Evolutionary conservation across 2,329 filamentous ascomycete genomes (phyloP).

Genomic region (Chrysoporthe austroafricana): DNA sequence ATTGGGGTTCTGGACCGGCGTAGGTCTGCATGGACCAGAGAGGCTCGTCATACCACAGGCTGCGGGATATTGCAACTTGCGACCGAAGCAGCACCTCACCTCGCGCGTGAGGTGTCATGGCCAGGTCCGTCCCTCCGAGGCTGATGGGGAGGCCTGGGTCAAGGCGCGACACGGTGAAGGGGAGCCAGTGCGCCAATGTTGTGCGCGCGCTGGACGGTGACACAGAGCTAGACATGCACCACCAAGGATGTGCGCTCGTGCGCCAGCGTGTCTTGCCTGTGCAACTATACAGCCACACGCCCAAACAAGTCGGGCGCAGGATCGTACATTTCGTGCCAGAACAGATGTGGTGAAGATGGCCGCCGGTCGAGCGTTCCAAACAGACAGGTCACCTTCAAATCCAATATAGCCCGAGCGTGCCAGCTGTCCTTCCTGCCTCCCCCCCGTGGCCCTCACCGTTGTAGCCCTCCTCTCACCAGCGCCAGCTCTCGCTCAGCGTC

Average conservation of each 20-base stretch:
- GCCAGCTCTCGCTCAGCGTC: neutral
- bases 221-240: slow-evolving; percentile 17
- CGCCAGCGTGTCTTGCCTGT: slow-evolving; percentile 16
- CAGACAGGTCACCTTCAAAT: neutral
- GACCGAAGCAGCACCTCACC: neutral
- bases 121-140: neutral
- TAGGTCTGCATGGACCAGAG: neutral
- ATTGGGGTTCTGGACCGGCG: neutral
- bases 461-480: neutral
- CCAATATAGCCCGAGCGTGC: neutral
- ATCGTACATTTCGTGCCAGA: slow-evolving; percentile 11
- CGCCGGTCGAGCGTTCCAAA: neutral
- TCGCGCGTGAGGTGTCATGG: neutral
- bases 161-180: neutral
- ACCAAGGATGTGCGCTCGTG: slow-evolving; percentile 9
- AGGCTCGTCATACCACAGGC: neutral
- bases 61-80: neutral
- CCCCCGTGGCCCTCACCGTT: neutral
- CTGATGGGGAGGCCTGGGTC: neutral
- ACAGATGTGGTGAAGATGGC: slow-evolving; percentile 10
- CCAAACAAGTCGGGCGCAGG: slow-evolving; percentile 20
- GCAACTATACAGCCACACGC: slow-evolving; percentile 13
- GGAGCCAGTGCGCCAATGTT: neutral
- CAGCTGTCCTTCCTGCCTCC: neutral
- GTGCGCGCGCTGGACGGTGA: neutral